Conservation (phyloP, 305 asterid genomes). For the Euphrasia arctica region DNA sequence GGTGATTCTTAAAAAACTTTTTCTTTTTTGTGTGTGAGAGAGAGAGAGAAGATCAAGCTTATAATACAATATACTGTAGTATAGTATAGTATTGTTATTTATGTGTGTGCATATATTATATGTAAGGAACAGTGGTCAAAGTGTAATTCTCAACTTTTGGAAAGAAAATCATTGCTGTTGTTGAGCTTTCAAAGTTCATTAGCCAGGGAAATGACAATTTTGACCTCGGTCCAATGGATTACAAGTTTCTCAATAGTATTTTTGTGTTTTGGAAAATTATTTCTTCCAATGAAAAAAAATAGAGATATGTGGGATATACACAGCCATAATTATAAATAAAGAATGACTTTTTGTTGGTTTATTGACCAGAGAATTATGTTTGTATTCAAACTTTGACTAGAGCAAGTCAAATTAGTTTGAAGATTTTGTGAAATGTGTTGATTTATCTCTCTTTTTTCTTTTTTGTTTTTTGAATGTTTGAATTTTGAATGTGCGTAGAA, state of each 20-base stretch:
- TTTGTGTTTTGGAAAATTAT: no score
- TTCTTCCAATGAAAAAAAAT: no score
- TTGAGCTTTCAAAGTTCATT: conserved; percentile 17
- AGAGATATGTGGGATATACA: neutral
- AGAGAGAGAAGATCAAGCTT: conserved; percentile 22
- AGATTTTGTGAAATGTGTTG: neutral
- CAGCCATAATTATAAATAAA: neutral
- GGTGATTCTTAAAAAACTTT: conserved; percentile 24
- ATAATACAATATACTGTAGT: neutral
- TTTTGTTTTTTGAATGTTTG: conserved; percentile 2
- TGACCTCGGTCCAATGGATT: conserved; percentile 26
- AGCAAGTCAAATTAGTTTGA: conserved; percentile 15
- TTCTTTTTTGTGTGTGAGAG: conserved; percentile 22
- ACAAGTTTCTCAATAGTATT: no score
- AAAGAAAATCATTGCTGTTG: conserved; percentile 26
- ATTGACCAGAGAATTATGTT: conserved; percentile 1
- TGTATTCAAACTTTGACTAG: neutral
- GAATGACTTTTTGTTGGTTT: conserved; percentile 1
- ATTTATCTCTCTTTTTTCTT: neutral
- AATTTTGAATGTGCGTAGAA: no score
- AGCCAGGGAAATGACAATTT: conserved; percentile 29
- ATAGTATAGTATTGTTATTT: neutral
- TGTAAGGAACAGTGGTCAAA: conserved; percentile 50
- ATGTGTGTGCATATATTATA: neutral
- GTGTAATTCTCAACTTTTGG: conserved; percentile 9